Base-by-base conservation (phyloP, 306 rosid genomes). In the Luffa acutangula region DNA sequence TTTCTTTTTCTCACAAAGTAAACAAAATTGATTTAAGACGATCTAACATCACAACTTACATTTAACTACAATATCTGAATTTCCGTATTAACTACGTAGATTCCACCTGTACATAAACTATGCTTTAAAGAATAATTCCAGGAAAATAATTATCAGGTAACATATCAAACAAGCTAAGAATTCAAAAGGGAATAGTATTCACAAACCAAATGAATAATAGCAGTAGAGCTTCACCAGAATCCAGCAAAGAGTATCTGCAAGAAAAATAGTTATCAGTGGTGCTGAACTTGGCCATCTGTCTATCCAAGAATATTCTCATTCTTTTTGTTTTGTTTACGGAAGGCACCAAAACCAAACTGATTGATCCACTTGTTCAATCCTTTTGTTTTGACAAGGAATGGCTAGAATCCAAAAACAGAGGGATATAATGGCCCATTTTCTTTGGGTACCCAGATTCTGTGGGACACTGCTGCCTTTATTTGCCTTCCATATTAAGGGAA, bases 291-390 rank as follows among this genome's bases (percentile, higher is more conserved):
- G 60, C 60, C 20, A 56, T 56, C 37, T 59, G 15, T 37, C 51
- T 39, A 43, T 8, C 0, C 6, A 67, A 43, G 56, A 70, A 71
- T 33, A 71, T 71, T 71, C 42, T 43, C 8, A 71, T 71, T 20
- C 77, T 21, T 46, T 71, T 71, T 71, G 58, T 45, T 71, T 71
- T 71, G 77, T 25, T 45, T 25, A 71, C 77, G 58, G 12, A 71
- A 71, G 77, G 77, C 56, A 71, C 77, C 58, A 46, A 70, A 21
- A 21, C 57, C 41, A 0, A 71, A 71, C 57, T 71, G 39, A 71
- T 71, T 1, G 53, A 42, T 42, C 75, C 75, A 69, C 36, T 69
- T 42, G 41, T n/a, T 25, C 41, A 2, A 71, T 21, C 54, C 42
- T 48, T 71, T 48, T 46, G 77, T 1, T 31, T 46, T 71, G 54